Percentiles rank a stretch among this genome's conserved stretches.
These are phyloP conservation scores for Aureobasidium sp. DNA, from an alignment of 2,329 filamentous ascomycete species.

Conservation along the genomic window DNA sequence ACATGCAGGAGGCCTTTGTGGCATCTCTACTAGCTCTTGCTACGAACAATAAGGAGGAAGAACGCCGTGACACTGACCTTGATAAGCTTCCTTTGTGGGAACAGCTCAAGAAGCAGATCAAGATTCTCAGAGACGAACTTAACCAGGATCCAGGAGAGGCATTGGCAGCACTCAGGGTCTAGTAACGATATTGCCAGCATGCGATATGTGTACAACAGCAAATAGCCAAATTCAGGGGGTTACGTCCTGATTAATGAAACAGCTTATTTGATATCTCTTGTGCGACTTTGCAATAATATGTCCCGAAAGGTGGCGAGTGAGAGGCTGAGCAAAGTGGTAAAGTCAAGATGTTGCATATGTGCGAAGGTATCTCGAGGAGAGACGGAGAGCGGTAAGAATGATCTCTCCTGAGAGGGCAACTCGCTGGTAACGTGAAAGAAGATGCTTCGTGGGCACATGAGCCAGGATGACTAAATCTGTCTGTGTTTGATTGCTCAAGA, in stretches of 20 bases:
- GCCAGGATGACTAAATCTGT: not conserved
- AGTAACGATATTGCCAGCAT: not conserved
- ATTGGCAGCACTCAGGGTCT: not conserved
- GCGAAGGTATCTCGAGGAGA: not conserved
- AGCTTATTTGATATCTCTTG: not conserved
- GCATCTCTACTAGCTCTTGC: constrained; percentile 52
- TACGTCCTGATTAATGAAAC: not conserved
- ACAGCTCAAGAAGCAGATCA: constrained; percentile 57
- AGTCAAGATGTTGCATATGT: not conserved
- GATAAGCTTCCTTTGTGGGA: constrained; percentile 51
- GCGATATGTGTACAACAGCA: not conserved
- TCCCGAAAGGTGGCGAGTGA: not conserved
- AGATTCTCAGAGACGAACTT: constrained; percentile 54
- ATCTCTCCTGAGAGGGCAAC: not conserved
- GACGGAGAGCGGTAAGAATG: not conserved
- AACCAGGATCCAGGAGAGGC: constrained; percentile 18
- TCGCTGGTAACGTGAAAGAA: not conserved
- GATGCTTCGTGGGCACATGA: not conserved
- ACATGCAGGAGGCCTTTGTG: constrained; percentile 62
- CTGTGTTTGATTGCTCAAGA: not conserved
- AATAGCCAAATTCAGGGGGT: not conserved
- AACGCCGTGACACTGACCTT: constrained; percentile 34
- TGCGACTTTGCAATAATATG: not conserved
- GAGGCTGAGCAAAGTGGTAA: not conserved
- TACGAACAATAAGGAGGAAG: constrained; percentile 22